These are phyloP conservation scores for Metarhizium guizhouense DNA, from an alignment of 2,329 filamentous ascomycete genomes.

Conservation along the genomic window DNA sequence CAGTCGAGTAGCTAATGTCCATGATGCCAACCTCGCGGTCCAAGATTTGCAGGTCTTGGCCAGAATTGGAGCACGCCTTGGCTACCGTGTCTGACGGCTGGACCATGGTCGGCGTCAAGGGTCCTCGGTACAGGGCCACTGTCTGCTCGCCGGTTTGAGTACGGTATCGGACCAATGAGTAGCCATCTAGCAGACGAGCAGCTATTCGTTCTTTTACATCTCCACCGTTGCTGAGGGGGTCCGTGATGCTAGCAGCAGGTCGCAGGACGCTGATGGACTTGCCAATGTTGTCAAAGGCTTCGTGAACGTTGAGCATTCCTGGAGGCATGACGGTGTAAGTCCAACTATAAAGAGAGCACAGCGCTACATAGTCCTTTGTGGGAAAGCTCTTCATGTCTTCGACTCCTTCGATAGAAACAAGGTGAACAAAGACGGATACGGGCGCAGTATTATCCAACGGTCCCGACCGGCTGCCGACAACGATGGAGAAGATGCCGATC, in stretches of 20 bases:
- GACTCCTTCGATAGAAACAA: slow-evolving; percentile 25
- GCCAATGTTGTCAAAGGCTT: slow-evolving; percentile 20
- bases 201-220: slow-evolving; percentile 11
- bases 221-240: background rate
- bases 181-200: slow-evolving; percentile 23
- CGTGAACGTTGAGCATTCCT: slow-evolving; percentile 21
- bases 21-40: slow-evolving; percentile 29
- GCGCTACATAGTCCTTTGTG: slow-evolving; percentile 13
- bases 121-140: slow-evolving; percentile 26
- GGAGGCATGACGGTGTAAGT: slow-evolving; percentile 27
- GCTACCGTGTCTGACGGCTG: background rate
- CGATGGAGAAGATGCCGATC: slow-evolving; percentile 22
- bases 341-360: slow-evolving; percentile 32
- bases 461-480: slow-evolving; percentile 25
- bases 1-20: slow-evolving; percentile 33
- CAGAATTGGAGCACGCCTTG: slow-evolving; percentile 14
- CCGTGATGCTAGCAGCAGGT: background rate
- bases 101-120: slow-evolving; percentile 24
- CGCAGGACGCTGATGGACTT: slow-evolving; percentile 7
- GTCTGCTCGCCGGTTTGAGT: slow-evolving; percentile 30
- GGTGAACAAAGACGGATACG: slow-evolving; percentile 22
- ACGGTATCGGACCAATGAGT: slow-evolving; percentile 25
- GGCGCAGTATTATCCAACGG: slow-evolving; percentile 17
- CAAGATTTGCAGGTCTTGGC: slow-evolving; percentile 28
- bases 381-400: background rate